A percentile compares a stretch with the other conserved stretches of the same genome.
phyloP scores from a whole-genome alignment of 2,329 filamentous ascomycete genomes.

The Phyllosticta citriasiana region DNA sequence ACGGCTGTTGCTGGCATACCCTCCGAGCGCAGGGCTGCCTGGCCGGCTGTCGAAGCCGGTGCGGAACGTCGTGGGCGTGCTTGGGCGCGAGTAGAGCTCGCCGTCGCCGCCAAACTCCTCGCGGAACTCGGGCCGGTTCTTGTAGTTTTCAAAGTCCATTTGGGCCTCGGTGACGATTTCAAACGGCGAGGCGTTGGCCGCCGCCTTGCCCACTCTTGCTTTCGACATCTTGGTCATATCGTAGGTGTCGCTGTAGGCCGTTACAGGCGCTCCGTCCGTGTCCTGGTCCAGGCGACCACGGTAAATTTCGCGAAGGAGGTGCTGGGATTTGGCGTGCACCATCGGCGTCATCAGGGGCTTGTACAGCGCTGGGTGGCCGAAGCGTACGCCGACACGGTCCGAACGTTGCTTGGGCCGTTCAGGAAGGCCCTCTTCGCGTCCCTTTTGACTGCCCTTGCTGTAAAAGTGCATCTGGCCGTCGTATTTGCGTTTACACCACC shows the following conservation, averaged over 20 bases:
- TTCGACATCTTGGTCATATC: slow-evolving; percentile 68
- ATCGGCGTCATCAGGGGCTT: slow-evolving; percentile 85
- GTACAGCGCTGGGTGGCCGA: slow-evolving; percentile 86
- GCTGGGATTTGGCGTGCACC: slow-evolving; percentile 85
- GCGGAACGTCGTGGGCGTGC: slow-evolving; percentile 42
- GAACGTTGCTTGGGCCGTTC: slow-evolving; percentile 32
- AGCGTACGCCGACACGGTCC: slow-evolving; percentile 65
- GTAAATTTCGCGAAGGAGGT: slow-evolving; percentile 77
- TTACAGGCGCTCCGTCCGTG: slow-evolving; percentile 43
- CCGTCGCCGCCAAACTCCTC: slow-evolving; percentile 73
- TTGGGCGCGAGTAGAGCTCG: slow-evolving; percentile 44
- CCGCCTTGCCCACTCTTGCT: slow-evolving; percentile 45
- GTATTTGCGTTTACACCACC: slow-evolving; percentile 67
- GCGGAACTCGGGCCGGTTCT: slow-evolving; percentile 78
- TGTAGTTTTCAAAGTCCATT: slow-evolving; percentile 86
- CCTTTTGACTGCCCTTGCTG: slow-evolving; percentile 52
- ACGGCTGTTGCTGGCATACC: not conserved
- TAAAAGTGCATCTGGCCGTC: slow-evolving; percentile 76
- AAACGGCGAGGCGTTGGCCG: slow-evolving; percentile 47
- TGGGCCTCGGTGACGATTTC: slow-evolving; percentile 80
- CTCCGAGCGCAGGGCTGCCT: slow-evolving; percentile 8
- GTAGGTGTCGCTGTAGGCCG: slow-evolving; percentile 74
- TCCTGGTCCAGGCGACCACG: slow-evolving; percentile 65
- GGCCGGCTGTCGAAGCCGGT: slow-evolving; percentile 18
- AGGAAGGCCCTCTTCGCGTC: slow-evolving; percentile 28